Base-by-base conservation (phyloP, 805 yeast species). In the Candida xiaguanensis region DNA sequence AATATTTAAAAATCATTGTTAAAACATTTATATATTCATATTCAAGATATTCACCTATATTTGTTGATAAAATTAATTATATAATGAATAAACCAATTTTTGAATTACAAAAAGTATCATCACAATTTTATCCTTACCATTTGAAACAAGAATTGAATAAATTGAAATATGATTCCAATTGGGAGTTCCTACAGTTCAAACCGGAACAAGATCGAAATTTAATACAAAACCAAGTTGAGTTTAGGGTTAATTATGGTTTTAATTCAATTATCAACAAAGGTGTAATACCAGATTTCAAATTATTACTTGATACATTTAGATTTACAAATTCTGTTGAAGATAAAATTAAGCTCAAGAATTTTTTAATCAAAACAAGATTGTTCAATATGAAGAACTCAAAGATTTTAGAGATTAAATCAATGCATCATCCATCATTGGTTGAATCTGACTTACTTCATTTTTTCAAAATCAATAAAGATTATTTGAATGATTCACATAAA, bases 11-110 rank as follows among this genome's bases (percentile, higher is more conserved):
- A 29, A 27, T 35, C 9, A 29, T 47, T 1, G 64, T 54, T 37
- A 56, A 62, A 11, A 46, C 63, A 2, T 67, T 65, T 44, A 51
- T 67, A 6, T 45, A 46, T 20, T 50, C 64, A 1, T 67, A 61
- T 38, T 70, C 72, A 1, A 53, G 61, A 34, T 47, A 53, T 16
- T 62, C 64, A 0, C 37, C 34, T 8, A 20, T 23, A 3, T 41
- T 44, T 14, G 16, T 31, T 22, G 33, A 27, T 2, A 31, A 27
- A 29, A 43, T 51, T 8, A 32, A 40, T 9, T 19, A 30, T 5
- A 44, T 53, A 49, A 38, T 63, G 12, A 16, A 31, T 9, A 38
- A 35, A 24, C 27, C 29, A 5, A 36, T 34, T 8, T 52, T 62
- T 17, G 47, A 46, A 18, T 44, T 61, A 15, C 35, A 26, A 8